Conservation (phyloP, 2,329 filamentous ascomycete genomes). For the Verticillium tricorpus region DNA sequence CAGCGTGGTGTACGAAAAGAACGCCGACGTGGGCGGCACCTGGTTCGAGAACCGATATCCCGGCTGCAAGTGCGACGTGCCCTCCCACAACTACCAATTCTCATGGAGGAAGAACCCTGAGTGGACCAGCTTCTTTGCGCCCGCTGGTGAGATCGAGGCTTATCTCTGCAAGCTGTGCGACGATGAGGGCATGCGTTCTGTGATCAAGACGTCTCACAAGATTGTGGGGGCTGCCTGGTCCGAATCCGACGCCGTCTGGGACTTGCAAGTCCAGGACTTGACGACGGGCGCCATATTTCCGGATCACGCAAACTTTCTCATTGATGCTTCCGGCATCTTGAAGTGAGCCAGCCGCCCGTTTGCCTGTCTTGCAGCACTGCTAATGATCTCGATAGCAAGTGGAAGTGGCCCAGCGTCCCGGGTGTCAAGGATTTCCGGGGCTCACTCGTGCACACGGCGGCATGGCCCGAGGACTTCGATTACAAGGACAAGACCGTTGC, state of each 20-base stretch:
- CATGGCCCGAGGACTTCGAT: constrained; percentile 46
- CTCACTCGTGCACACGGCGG: constrained; percentile 46
- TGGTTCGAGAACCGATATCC: constrained; percentile 58
- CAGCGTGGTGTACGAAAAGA: constrained; percentile 52
- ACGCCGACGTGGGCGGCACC: constrained; percentile 49
- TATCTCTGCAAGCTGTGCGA: constrained; percentile 46
- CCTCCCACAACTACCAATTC: constrained; percentile 59
- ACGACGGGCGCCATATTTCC: constrained; percentile 32
- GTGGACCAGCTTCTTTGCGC: constrained; percentile 55
- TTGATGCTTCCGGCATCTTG: constrained; percentile 47
- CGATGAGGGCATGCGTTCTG: constrained; percentile 39
- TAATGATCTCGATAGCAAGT: constrained; percentile 32
- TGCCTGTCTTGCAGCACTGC: not conserved
- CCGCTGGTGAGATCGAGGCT: constrained; percentile 48
- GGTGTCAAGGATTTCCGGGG: constrained; percentile 42
- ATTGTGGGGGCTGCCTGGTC: constrained; percentile 40
- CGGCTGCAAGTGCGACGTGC: constrained; percentile 52
- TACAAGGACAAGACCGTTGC: constrained; percentile 46
- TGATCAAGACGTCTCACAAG: constrained; percentile 37
- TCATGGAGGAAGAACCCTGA: constrained; percentile 55
- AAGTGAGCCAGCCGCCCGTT: constrained; percentile 33
- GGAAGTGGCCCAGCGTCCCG: constrained; percentile 47
- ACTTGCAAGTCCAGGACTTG: constrained; percentile 33
- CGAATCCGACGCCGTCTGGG: constrained; percentile 36
- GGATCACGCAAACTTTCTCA: constrained; percentile 42